Percentiles rank a stretch among this genome's conserved stretches.
Conservation (phyloP, 345 rosid species). For the Pugionium dolabratum region DNA sequence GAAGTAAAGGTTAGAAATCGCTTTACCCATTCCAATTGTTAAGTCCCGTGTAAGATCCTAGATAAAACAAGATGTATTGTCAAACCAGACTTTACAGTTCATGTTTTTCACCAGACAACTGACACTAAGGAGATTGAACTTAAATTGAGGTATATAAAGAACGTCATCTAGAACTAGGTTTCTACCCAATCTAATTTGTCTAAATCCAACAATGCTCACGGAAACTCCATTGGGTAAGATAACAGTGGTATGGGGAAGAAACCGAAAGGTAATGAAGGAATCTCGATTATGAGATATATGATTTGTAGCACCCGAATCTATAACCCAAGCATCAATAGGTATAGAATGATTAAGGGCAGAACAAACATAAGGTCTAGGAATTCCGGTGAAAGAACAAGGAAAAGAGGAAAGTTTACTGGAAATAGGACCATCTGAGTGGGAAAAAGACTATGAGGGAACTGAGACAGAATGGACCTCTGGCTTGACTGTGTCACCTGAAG, state of each 20-base stretch:
- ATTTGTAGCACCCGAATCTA: not conserved
- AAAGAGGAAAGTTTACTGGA: not conserved
- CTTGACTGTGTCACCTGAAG: not conserved
- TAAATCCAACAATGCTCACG: not conserved
- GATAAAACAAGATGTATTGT: not conserved
- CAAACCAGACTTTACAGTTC: not conserved
- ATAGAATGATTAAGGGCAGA: not conserved
- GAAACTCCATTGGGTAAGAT: not conserved
- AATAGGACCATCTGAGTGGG: not conserved
- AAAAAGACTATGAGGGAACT: no score
- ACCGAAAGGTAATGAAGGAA: not conserved
- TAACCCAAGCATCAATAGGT: no score
- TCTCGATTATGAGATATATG: not conserved
- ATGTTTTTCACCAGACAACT: not conserved
- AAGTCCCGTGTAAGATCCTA: not conserved
- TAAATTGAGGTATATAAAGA: not conserved
- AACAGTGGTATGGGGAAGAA: not conserved
- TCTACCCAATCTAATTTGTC: not conserved
- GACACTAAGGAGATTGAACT: not conserved
- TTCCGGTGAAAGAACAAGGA: not conserved
- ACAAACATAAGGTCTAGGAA: not conserved
- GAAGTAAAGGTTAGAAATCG: no score
- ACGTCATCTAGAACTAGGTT: not conserved
- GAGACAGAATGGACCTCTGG: not conserved
- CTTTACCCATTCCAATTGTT: not conserved